Conservation (phyloP, 2,329 filamentous ascomycete species). For the Cordyceps tenuipes region DNA sequence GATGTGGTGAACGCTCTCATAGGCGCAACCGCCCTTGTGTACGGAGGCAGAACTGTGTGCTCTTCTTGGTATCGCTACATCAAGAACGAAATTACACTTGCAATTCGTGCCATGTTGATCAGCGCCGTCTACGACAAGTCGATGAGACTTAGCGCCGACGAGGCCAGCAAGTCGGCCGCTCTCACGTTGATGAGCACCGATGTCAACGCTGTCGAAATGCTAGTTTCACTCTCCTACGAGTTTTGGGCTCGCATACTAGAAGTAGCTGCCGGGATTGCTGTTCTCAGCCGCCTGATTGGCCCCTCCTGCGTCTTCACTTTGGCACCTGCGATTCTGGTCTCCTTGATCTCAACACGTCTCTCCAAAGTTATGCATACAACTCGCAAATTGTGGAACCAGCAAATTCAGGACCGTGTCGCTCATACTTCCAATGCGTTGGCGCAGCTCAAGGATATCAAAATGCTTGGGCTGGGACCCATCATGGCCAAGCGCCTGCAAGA, state of each 20-base stretch:
- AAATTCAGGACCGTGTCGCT: background rate
- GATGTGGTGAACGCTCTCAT: background rate
- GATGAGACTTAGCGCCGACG: background rate
- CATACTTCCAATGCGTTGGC: background rate
- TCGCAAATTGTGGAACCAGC: background rate
- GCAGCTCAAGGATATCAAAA: constrained; percentile 1
- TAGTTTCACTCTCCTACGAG: background rate
- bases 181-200: background rate
- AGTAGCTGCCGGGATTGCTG: background rate
- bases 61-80: background rate
- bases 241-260: background rate
- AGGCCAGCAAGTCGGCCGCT: background rate
- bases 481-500: background rate
- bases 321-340: background rate
- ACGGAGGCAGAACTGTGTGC: no score
- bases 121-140: background rate
- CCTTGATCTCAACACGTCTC: background rate
- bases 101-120: background rate
- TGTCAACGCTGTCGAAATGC: background rate
- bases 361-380: background rate
- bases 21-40: background rate
- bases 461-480: background rate
- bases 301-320: background rate
- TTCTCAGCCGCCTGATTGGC: background rate
- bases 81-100: background rate